Base-by-base conservation (phyloP, 2,329 filamentous ascomycete species). In the Trichoderma hamatum region DNA sequence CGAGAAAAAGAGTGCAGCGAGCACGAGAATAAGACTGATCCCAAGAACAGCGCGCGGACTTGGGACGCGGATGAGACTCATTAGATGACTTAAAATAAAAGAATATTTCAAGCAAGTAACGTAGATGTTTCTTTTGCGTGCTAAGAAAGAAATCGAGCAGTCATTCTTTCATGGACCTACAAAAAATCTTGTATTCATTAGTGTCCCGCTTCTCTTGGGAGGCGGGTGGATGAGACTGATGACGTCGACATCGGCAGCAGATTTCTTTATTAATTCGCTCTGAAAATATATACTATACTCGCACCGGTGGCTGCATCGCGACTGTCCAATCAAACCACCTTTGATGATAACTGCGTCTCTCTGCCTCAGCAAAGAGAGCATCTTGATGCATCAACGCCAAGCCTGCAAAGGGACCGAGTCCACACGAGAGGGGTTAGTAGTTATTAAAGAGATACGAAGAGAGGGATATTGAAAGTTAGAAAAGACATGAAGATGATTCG, bases 1-100 rank as follows among this genome's bases (percentile, higher is more conserved):
- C 16, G 51, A 60, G 36, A 39, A 43, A 24, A 30, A 51, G 61
- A 76, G 70, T 54, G 75, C 69, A 66, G 62, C 63, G 56, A 75
- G 64, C 13, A 71, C 69, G 69, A 74, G 54, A 58, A 72, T 71
- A 4, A 75, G 26, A 54, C 51, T 46, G 16, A 56, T 32, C 19
- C 68, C 60, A 7, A 69, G n/a, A 28, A 71, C 2, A 24, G 51
- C 55, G 46, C 65, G 70, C 13, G 60, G n/a, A 39, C 36, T 43
- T 32, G 49, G n/a, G 3, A 11, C 30, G 14, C 51, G 56, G 16
- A 3, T 1, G n/a, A 43, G 10, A 19, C 49, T 67, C 70, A 70
- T 70, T 9, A 16, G 21, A 39, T n/a, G 10, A 6, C 14, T 21
- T 16, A 0, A 16, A 19, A n/a, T 9, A 10, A 36, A 10, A 13